Percentiles rank a stretch among this genome's conserved stretches.
Conservation (phyloP, 768 basidiomycete genomes). For the Scleroderma bovista region DNA sequence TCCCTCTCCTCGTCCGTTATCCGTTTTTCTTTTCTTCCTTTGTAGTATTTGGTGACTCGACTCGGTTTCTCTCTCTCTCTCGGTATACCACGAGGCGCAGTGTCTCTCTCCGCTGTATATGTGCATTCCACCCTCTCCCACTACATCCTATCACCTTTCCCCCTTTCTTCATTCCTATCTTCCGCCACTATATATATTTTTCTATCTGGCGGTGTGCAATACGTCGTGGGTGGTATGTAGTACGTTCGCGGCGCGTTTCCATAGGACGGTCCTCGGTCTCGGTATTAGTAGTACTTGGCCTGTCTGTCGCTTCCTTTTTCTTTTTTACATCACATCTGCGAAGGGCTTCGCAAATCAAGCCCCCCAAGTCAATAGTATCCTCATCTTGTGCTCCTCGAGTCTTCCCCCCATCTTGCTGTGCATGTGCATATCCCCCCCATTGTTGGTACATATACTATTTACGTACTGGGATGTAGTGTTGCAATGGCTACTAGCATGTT, state of each 20-base stretch:
- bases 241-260: no score
- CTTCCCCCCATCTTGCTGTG: background rate
- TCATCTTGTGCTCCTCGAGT: background rate
- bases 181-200: conserved; percentile 7
- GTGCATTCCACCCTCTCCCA: background rate
- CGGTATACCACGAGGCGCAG: background rate
- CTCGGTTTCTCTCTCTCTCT: no score
- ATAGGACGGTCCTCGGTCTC: no score
- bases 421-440: background rate
- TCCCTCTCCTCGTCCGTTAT: background rate
- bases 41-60: background rate
- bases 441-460: no score
- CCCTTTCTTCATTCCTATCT: background rate
- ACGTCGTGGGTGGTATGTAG: background rate
- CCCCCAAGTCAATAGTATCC: conserved; percentile 20
- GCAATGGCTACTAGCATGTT: no score
- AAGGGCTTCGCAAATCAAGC: conserved; percentile 38
- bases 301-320: background rate
- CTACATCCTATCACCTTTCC: background rate
- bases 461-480: no score
- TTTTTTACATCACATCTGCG: conserved; percentile 16
- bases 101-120: background rate
- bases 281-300: no score
- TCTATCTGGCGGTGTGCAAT: background rate
- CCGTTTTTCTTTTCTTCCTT: background rate